Conservation (phyloP, 1,284 basidiomycete genomes). For the Salmacisia buchloeana region DNA sequence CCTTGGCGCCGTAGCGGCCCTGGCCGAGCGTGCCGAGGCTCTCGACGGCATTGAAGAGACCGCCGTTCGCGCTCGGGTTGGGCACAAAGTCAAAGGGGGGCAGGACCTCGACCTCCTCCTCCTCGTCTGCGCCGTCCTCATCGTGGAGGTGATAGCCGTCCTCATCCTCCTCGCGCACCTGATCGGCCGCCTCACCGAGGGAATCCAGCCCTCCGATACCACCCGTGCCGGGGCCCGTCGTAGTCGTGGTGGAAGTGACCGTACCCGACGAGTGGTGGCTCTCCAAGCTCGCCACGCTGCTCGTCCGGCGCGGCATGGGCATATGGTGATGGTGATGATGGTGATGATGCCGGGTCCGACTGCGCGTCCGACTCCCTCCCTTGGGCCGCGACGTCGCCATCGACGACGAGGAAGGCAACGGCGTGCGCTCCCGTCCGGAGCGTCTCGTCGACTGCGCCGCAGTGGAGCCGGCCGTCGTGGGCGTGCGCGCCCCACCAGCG, state of each 20-base stretch:
- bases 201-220: not conserved
- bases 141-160: not conserved
- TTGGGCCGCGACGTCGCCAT: not conserved
- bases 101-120: slow-evolving; percentile 13
- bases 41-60: slow-evolving; percentile 47
- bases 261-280: not conserved
- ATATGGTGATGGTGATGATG: slow-evolving; percentile 1
- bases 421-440: too few species aligned
- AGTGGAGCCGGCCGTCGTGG: not conserved
- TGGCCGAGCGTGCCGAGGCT: slow-evolving; percentile 20
- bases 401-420: not conserved
- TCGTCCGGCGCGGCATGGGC: slow-evolving; percentile 1
- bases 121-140: slow-evolving; percentile 13
- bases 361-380: not conserved
- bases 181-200: not conserved
- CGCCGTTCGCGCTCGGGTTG: slow-evolving; percentile 47
- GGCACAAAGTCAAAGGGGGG: slow-evolving; percentile 40
- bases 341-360: not conserved
- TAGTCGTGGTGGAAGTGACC: not conserved
- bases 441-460: too few species aligned
- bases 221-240: not conserved
- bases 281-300: slow-evolving; percentile 1
- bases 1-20: slow-evolving; percentile 1
- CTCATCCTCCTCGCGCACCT: not conserved
- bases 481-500: not conserved